Percentiles rank a stretch among this genome's conserved stretches.
Conservation (phyloP, 1,284 basidiomycete genomes). For the Ceraceosorus guamensis region DNA sequence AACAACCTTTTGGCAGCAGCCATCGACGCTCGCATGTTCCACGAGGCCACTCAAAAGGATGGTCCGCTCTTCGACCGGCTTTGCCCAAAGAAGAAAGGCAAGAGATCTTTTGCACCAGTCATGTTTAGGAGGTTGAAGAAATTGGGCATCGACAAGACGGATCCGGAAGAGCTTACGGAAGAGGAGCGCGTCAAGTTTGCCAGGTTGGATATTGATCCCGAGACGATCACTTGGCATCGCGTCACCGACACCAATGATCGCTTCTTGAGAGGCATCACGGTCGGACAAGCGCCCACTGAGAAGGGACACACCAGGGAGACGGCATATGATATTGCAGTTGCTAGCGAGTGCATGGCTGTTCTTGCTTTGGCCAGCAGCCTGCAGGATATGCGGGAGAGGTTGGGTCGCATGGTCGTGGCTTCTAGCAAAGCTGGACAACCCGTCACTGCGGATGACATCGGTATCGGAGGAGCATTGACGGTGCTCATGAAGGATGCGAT, state of each 20-base stretch:
- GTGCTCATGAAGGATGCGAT: constrained; percentile 99
- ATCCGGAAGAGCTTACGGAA: constrained; percentile 83
- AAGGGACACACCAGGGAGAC: constrained; percentile 80
- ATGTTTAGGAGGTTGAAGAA: constrained; percentile 94
- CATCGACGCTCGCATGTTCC: constrained; percentile 94
- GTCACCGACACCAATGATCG: constrained; percentile 95
- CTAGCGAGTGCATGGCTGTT: constrained; percentile 97
- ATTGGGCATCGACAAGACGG: constrained; percentile 88
- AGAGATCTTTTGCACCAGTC: constrained; percentile 85
- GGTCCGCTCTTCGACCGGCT: constrained; percentile 89
- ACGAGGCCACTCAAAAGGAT: constrained; percentile 90
- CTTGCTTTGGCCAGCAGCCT: constrained; percentile 82
- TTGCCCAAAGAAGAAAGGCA: constrained; percentile 87
- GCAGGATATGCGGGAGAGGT: constrained; percentile 79
- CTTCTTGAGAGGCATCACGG: constrained; percentile 87
- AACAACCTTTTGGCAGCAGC: constrained; percentile 96
- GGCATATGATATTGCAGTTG: constrained; percentile 94
- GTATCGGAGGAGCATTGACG: constrained; percentile 88
- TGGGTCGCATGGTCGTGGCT: constrained; percentile 95
- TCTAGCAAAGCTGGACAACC: constrained; percentile 83
- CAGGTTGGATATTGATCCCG: constrained; percentile 81
- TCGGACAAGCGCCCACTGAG: constrained; percentile 84
- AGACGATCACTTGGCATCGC: constrained; percentile 92
- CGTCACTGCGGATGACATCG: constrained; percentile 93
- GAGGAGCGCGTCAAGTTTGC: constrained; percentile 87